phyloP scores from a whole-genome alignment of 148 eudicot genomes.

The Mesembryanthemum crystallinum region DNA sequence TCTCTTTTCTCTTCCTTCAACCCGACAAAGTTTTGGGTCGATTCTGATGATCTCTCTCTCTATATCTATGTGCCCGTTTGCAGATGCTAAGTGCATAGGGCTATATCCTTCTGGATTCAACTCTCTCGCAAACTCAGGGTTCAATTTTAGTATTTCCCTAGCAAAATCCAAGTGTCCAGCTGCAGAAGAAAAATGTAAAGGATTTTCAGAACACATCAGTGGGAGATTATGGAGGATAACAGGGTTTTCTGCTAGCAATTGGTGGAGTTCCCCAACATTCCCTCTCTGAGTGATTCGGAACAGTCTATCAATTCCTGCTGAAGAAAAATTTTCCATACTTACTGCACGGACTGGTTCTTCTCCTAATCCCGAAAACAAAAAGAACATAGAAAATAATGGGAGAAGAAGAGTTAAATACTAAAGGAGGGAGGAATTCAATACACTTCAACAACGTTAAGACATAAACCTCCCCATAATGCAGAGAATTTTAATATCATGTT shows the following conservation, averaged over 20 bases:
- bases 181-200: slow-evolving; percentile 36
- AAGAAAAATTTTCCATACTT: background rate
- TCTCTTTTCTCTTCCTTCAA: slow-evolving; percentile 42
- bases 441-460: too few relatives aligned
- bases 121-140: slow-evolving; percentile 37
- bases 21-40: slow-evolving; percentile 24
- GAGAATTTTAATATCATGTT: background rate
- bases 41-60: slow-evolving; percentile 43
- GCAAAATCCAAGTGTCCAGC: slow-evolving; percentile 41
- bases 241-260: slow-evolving; percentile 31
- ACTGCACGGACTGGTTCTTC: background rate
- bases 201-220: slow-evolving; percentile 28
- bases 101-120: slow-evolving; percentile 47
- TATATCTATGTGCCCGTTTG: slow-evolving; percentile 40
- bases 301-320: slow-evolving; percentile 28
- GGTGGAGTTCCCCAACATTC: slow-evolving; percentile 27
- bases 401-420: too few relatives aligned
- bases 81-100: slow-evolving; percentile 57
- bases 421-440: background rate
- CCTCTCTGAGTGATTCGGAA: slow-evolving; percentile 32
- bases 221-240: slow-evolving; percentile 27
- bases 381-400: too few relatives aligned
- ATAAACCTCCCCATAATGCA: too few relatives aligned
- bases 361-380: background rate
- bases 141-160: slow-evolving; percentile 25